Base-by-base conservation (phyloP, 768 basidiomycete genomes). In the Pulveroboletus sp. region DNA sequence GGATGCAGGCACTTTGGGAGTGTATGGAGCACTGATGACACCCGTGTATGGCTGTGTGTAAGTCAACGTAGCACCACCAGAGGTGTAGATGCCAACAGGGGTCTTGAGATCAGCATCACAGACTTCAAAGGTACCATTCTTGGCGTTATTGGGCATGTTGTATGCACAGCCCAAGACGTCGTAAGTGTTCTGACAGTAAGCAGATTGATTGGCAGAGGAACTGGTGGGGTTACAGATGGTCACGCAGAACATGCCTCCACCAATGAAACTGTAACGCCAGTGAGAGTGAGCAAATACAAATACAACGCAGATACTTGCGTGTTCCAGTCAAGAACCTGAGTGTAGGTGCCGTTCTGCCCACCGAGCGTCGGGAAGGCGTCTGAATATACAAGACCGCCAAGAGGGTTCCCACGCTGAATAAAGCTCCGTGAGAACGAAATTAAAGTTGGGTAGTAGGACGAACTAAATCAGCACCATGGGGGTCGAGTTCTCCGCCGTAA, bases 401-500 rank as follows among this genome's bases (percentile, higher is more conserved):
- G 72, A 4, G 86, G 86, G 71, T 90, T 93, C n/a, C 89, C 90
- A 54, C 84, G 80, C 79, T 84, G 56, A 13, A 39, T 28, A 39
- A 13, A 1, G 3, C n/a, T 15, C 17, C 21, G 24, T 60, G 27
- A 62, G 49, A 46, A 50, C 14, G 56, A 50, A 17, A 40, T 28
- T 47, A 43, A 33, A 59, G 61, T 38, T 37, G 30, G 5, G 31
- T 62, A 47, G 18, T 7, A 38, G n/a, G 14, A 68, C 72, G 13
- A 44, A 78, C 77, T 47, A 69, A 57, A 63, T 89, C 87, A 53
- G 85, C 84, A 50, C 87, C 86, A 54, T 84, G 82, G 14, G 85
- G 80, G 65, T 89, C 84, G 45, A 89, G 75, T 67, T 91, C 89
- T 50, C 89, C 89, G 56, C 90, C 89, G 31, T 59, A 77, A 58